phyloP scores from a whole-genome alignment of 495 filamentous ascomycete genomes.

The Trichocladium uniseriatum region DNA sequence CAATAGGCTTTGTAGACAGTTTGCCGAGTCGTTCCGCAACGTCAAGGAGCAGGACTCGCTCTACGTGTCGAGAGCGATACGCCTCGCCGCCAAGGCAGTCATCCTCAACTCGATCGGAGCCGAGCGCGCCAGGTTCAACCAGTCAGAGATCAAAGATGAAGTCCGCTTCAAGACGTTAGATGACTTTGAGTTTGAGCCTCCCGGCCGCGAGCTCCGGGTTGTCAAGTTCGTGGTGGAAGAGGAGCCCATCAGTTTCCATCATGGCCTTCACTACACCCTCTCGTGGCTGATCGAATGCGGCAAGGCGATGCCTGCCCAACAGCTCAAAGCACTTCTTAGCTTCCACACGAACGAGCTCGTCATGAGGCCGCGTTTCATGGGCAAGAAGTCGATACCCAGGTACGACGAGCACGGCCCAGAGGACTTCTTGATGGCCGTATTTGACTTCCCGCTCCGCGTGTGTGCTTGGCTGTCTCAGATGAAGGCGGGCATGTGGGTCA shows the following conservation, averaged over 20 bases:
- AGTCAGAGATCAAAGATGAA: conserved; percentile 81
- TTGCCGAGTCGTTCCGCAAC: conserved; percentile 75
- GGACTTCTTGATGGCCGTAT: conserved; percentile 75
- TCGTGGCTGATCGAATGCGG: conserved; percentile 94
- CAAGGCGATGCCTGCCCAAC: conserved; percentile 57
- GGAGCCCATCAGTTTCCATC: conserved; percentile 93
- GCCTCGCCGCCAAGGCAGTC: conserved; percentile 62
- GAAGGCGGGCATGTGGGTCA: conserved; percentile 97
- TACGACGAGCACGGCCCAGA: conserved; percentile 46
- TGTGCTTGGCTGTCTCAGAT: conserved; percentile 97
- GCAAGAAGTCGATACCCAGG: conserved; percentile 42
- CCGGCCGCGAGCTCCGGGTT: conserved; percentile 51
- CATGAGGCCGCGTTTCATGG: conserved; percentile 47
- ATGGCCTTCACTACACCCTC: conserved; percentile 91
- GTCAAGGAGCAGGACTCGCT: conserved; percentile 49
- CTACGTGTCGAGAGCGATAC: conserved; percentile 63
- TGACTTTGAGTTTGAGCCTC: conserved; percentile 70
- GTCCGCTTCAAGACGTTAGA: conserved; percentile 66
- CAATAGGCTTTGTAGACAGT: conserved; percentile 79
- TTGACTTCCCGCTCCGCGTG: conserved; percentile 87
- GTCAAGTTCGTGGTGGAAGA: conserved; percentile 81
- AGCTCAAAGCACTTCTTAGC: conserved; percentile 55
- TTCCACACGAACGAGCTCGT: conserved; percentile 53
- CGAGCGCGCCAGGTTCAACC: conserved; percentile 78
- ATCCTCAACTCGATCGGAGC: conserved; percentile 78